phyloP scores from a whole-genome alignment of 1,284 basidiomycete species.

The Bjerkandera adusta region DNA sequence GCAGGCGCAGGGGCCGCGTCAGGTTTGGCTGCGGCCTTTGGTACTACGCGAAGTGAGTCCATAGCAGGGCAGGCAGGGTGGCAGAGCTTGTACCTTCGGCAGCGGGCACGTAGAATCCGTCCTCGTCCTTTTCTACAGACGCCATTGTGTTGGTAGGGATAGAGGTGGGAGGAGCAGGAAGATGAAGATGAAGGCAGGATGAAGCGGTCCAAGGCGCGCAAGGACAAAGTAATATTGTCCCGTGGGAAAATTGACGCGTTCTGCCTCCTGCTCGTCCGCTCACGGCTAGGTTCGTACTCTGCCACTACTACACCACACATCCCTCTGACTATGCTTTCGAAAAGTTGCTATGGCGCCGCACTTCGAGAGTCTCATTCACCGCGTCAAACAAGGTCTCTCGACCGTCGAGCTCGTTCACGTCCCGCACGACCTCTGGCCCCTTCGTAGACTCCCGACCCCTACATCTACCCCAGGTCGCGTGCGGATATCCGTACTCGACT shows the following conservation, averaged over 20 bases:
- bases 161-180: too few species aligned
- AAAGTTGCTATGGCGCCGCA: conserved; percentile 11
- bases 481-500: conserved; percentile 75
- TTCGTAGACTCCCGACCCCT: conserved; percentile 17
- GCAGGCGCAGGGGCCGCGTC: not conserved
- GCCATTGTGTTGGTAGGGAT: not conserved
- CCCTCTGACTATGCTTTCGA: not conserved
- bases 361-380: conserved; percentile 16
- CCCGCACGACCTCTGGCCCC: conserved; percentile 58
- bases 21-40: conserved; percentile 1
- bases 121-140: conserved; percentile 67
- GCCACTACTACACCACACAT: too few species aligned
- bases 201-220: too few species aligned
- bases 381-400: conserved; percentile 29
- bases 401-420: conserved; percentile 53
- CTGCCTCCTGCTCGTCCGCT: too few species aligned
- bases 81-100: conserved; percentile 31
- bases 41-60: too few species aligned
- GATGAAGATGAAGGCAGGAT: too few species aligned
- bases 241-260: conserved; percentile 1
- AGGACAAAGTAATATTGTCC: too few species aligned
- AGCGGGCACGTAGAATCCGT: conserved; percentile 65
- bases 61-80: too few species aligned
- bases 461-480: conserved; percentile 23
- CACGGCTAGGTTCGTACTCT: not conserved